A percentile compares a stretch with the other conserved stretches of the same genome.
These are phyloP conservation scores for Penicillium crustosum DNA, from an alignment of 2,329 filamentous ascomycete species.

Conservation along the genomic window DNA sequence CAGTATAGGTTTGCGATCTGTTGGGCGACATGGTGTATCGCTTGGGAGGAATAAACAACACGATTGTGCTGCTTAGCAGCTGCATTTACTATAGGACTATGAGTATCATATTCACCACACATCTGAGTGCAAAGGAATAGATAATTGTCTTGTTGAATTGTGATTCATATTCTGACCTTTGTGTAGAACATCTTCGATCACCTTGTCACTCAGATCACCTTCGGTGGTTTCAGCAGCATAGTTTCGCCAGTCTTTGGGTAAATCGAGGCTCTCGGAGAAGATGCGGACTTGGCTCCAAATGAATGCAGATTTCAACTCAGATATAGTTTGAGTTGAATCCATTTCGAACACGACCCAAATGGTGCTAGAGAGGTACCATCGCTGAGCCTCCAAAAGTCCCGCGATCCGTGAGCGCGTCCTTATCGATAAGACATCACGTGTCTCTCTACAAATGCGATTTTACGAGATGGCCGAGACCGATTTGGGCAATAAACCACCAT, in stretches of 20 bases:
- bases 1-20: conserved; percentile 58
- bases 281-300: conserved; percentile 53
- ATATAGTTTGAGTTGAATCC: conserved; percentile 47
- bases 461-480: neutral
- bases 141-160: neutral
- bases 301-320: conserved; percentile 53
- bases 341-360: conserved; percentile 22
- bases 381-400: conserved; percentile 16
- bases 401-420: conserved; percentile 2
- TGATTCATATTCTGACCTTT: conserved; percentile 43
- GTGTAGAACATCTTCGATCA: conserved; percentile 51
- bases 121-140: too few species aligned
- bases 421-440: conserved; percentile 14
- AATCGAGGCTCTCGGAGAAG: conserved; percentile 50
- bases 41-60: conserved; percentile 54
- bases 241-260: conserved; percentile 49
- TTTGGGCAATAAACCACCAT: neutral
- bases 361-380: neutral
- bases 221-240: conserved; percentile 44
- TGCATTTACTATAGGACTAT: conserved; percentile 48
- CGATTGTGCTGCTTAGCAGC: conserved; percentile 54
- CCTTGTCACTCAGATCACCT: conserved; percentile 49
- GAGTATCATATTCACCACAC: neutral
- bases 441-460: neutral
- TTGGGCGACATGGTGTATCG: conserved; percentile 56